Evolutionary conservation across 2,329 filamentous ascomycete genomes (phyloP).

Genomic region (Huntiella moniliformis): DNA sequence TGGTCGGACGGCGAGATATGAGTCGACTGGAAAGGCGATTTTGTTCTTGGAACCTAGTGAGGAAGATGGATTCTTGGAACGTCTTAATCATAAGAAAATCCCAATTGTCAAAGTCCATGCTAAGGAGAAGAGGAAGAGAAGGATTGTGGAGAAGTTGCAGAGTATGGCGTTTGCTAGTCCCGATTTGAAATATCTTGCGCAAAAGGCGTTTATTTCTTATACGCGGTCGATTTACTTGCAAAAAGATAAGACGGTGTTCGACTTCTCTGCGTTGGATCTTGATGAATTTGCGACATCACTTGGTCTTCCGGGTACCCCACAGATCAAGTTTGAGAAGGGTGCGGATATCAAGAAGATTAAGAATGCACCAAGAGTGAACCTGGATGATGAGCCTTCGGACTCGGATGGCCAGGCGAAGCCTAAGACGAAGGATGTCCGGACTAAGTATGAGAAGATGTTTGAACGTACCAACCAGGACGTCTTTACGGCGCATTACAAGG

Average conservation of each 20-base stretch:
- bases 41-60: constrained; percentile 85
- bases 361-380: constrained; percentile 55
- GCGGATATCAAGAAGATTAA: constrained; percentile 75
- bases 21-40: constrained; percentile 71
- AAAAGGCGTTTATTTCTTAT: constrained; percentile 91
- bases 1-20: constrained; percentile 82
- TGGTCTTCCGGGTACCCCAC: constrained; percentile 75
- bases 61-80: constrained; percentile 74
- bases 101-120: constrained; percentile 75
- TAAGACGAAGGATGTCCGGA: constrained; percentile 58
- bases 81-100: constrained; percentile 75
- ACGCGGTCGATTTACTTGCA: constrained; percentile 70
- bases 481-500: constrained; percentile 80
- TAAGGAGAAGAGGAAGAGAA: constrained; percentile 73
- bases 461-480: constrained; percentile 92
- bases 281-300: constrained; percentile 74
- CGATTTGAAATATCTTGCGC: constrained; percentile 81
- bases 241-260: constrained; percentile 81
- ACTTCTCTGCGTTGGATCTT: constrained; percentile 62
- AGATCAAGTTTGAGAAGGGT: constrained; percentile 84
- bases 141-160: constrained; percentile 68
- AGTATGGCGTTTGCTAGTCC: constrained; percentile 93
- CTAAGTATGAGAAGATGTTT: constrained; percentile 97
- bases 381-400: constrained; percentile 39
- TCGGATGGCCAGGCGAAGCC: constrained; percentile 34